Base-by-base conservation (phyloP, 2,329 filamentous ascomycete species). In the Cordyceps fumosorosea region DNA sequence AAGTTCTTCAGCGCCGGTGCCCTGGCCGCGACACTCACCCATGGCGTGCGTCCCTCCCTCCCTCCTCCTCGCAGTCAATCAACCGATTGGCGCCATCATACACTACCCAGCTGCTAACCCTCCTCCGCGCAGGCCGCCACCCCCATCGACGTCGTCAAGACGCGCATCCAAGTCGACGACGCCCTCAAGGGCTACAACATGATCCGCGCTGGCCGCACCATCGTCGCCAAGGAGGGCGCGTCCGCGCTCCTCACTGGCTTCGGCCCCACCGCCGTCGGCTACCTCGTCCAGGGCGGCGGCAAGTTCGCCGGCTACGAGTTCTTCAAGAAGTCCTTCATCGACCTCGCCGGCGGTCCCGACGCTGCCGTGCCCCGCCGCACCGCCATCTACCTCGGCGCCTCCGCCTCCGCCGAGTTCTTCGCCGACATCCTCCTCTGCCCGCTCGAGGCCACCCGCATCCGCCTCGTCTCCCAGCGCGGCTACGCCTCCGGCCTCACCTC, bases 221-320 rank as follows among this genome's bases (percentile, higher is more conserved):
- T 96, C 76, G 84, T 95, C 71, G 81, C 81, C 68, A 88, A 86
- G 67, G 91, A 96, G 78, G 91, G 91, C 73, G 86, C 89, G 66
- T 85, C 87, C 65, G 90, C 90, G 66, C 83, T 96, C 68, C 81
- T 91, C 72, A 95, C 91, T 20, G 91, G 91, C 72, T 89, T 91
- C 76, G 91, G 91, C 65, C 91, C 91, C 65, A 96, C 91, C 64
- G 88, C 88, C 64, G 90, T 91, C 61, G 91, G 91, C 73, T 96
- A 96, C 79, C 89, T 95, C 78, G 87, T 95, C 63, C 91, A 96
- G 78, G 91, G 91, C 73, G 90, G 90, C 69, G 89, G 89, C 82
- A 96, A 96, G 81, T 96, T 96, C 77, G 89, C 90, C 71, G 91
- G 91, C 71, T 96, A 96, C 79, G 91, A 96, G 79, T 90, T 91